Conservation (phyloP, 106 monocot species). For the Amphibolis antarctica region DNA sequence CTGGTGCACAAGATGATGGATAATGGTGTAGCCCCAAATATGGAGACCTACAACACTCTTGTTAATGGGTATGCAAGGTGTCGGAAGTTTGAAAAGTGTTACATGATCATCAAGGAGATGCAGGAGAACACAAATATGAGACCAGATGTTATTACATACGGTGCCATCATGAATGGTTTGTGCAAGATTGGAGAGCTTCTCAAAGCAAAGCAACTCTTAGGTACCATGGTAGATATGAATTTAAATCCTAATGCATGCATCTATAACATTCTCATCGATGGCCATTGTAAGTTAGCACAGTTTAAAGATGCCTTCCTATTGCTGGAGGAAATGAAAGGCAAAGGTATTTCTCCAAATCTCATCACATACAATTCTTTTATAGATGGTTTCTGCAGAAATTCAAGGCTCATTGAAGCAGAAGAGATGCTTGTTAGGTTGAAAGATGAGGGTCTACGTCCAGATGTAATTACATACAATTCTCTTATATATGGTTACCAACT, state of each 20-base stretch:
- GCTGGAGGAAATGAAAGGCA: slow-evolving; percentile 32
- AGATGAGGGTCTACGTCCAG: slow-evolving; percentile 38
- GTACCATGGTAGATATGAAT: slow-evolving; percentile 26
- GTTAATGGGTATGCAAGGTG: slow-evolving; percentile 40
- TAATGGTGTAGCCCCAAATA: slow-evolving; percentile 28
- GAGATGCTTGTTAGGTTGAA: slow-evolving; percentile 14
- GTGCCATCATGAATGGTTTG: slow-evolving; percentile 48
- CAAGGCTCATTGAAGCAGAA: slow-evolving; percentile 34
- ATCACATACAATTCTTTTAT: slow-evolving; percentile 55
- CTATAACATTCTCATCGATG: slow-evolving; percentile 50
- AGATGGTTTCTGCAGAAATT: slow-evolving; percentile 33
- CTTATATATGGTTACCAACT: slow-evolving; percentile 47
- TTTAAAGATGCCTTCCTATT: slow-evolving; percentile 12
- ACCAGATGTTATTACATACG: slow-evolving; percentile 34
- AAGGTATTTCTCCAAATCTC: slow-evolving; percentile 25
- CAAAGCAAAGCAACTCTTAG: slow-evolving; percentile 32
- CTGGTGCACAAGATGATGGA: slow-evolving; percentile 27
- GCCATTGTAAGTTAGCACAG: slow-evolving; percentile 15
- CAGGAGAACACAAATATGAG: slow-evolving; percentile 14
- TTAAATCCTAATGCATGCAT: slow-evolving; percentile 26
- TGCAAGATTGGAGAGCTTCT: slow-evolving; percentile 35
- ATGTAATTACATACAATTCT: slow-evolving; percentile 52
- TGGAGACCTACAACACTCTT: slow-evolving; percentile 51
- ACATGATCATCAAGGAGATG: slow-evolving; percentile 27
- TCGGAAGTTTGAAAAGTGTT: slow-evolving; percentile 30